Evolutionary conservation across 768 basidiomycete genomes (phyloP).

Genomic region (Leccinum subgranulosum): DNA sequence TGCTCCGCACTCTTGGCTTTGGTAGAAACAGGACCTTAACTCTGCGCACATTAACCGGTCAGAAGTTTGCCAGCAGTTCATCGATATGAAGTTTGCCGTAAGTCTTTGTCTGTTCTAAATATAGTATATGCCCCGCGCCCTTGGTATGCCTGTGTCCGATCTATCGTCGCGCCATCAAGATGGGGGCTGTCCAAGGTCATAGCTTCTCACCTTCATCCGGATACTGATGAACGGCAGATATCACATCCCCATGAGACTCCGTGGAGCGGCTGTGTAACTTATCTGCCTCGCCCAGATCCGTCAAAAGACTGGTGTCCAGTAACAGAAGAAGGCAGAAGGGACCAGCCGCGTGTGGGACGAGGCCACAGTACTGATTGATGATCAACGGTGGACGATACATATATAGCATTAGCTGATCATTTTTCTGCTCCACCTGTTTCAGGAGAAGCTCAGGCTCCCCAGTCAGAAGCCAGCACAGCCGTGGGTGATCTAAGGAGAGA

Average conservation of each 20-base stretch:
- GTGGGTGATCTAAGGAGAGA: neutral
- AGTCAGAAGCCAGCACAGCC: neutral
- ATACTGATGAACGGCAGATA: neutral
- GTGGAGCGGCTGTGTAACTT: neutral
- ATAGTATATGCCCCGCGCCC: neutral
- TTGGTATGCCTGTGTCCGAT: neutral
- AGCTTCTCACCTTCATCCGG: neutral
- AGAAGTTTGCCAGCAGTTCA: neutral
- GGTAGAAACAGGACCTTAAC: neutral
- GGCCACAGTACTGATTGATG: neutral
- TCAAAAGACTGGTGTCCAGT: neutral
- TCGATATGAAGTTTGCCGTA: neutral
- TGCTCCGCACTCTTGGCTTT: neutral
- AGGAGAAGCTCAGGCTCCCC: neutral
- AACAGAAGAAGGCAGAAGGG: neutral
- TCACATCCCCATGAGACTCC: neutral
- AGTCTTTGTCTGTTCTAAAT: neutral
- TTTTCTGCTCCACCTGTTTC: neutral
- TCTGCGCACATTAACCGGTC: neutral
- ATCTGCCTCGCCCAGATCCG: neutral
- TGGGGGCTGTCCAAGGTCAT: neutral
- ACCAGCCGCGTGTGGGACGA: neutral
- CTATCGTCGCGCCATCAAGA: neutral
- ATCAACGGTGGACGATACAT: neutral
- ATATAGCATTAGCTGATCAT: neutral